These are phyloP conservation scores for Hypomontagnella submonticulosa DNA, from an alignment of 495 filamentous ascomycete genomes.

Conservation along the genomic window DNA sequence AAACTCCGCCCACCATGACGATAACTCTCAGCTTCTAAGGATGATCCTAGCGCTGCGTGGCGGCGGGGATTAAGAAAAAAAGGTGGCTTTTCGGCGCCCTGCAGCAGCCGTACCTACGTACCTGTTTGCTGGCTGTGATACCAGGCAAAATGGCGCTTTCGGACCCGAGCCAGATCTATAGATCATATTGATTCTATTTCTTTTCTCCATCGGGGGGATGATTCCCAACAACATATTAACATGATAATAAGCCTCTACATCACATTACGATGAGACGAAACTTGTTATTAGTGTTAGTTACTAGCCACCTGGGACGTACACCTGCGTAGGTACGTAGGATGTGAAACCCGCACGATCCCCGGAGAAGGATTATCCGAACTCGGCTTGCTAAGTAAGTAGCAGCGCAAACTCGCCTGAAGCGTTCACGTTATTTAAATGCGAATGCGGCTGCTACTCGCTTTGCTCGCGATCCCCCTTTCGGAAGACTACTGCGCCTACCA, in stretches of 20 bases:
- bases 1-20: not conserved
- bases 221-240: slow-evolving; percentile 1
- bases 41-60: too few species aligned
- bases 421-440: not conserved
- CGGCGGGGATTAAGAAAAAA: not conserved
- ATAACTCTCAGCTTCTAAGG: not conserved
- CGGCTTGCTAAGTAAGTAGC: slow-evolving; percentile 8
- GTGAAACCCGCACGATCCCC: slow-evolving; percentile 22
- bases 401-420: slow-evolving; percentile 7
- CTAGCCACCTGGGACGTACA: not conserved
- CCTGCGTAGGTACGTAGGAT: slow-evolving; percentile 9
- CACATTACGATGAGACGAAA: not conserved
- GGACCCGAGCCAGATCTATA: not conserved
- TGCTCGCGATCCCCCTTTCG: not conserved
- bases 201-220: slow-evolving; percentile 11
- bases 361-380: slow-evolving; percentile 26
- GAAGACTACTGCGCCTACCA: slow-evolving; percentile 25
- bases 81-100: slow-evolving; percentile 10
- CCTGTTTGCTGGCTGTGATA: not conserved
- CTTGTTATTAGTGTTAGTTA: not conserved
- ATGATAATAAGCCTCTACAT: not conserved
- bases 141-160: not conserved
- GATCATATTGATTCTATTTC: not conserved
- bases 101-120: not conserved
- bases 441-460: slow-evolving; percentile 22